Evolutionary conservation across 2,329 filamentous ascomycete genomes (phyloP), one percentile per base, ranked within the genome.

Genomic region (Xylaria sp.): DNA sequence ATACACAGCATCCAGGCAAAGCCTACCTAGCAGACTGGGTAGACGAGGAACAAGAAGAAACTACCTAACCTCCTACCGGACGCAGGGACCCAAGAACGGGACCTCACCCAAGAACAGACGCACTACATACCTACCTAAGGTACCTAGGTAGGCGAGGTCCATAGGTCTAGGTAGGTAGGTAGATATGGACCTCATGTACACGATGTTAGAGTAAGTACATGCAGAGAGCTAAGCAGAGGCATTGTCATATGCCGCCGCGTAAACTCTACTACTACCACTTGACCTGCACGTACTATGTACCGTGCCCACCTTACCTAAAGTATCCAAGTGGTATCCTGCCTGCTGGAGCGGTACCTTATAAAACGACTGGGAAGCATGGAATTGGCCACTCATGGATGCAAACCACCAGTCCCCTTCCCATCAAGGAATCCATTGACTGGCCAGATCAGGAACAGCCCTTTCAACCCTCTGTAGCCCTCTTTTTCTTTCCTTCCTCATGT

Each of bases 371-470:
- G 37, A 46, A 45, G 39, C 21, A n/a, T n/a, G n/a, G n/a, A 56
- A 60, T 61, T 61, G 45, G 56, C 52, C 52, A 59, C 50, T 56
- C 45, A 52, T 44, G 49, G 48, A 47, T 44, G 22, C 17, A 49
- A 58, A 42, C 54, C 55, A 59, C 48, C 56, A 59, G 48, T 61
- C 55, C 39, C 47, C 34, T 56, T 55, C 44, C 54, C 43, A 50
- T 53, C 55, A 40, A 51, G 54, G 50, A 49, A 52, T 49, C 46
- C 52, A 54, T 50, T 20, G 9, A 59, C 55, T 54, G 55, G 58
- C 58, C 56, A 59, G 52, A 59, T 60, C 56, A 61, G 58, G 58
- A 56, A 59, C 58, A 61, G 58, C 58, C 45, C 48, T 60, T 44
- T 42, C n/a, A 48, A 45, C 47, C 44, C 39, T 60, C 43, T 54